These are phyloP conservation scores for Coriolopsis trogii DNA, from an alignment of 1,284 basidiomycete genomes.

Conservation along the genomic window DNA sequence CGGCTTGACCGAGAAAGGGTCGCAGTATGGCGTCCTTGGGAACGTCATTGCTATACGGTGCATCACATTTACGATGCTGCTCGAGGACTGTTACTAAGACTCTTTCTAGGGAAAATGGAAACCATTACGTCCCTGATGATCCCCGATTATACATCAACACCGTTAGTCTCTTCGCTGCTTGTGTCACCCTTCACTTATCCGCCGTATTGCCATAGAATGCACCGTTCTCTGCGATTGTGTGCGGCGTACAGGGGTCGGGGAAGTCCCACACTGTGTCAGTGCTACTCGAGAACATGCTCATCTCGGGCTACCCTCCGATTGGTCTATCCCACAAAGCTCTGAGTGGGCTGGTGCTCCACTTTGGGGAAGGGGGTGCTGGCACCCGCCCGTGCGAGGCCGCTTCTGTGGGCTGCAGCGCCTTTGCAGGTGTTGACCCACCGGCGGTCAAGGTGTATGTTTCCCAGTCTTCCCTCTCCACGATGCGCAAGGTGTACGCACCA, in stretches of 20 bases:
- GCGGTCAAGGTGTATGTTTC: slow-evolving; percentile 64
- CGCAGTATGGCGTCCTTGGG: slow-evolving; percentile 37
- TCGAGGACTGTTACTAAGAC: too few relatives aligned
- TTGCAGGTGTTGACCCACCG: slow-evolving; percentile 45
- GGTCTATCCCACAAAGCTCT: slow-evolving; percentile 57
- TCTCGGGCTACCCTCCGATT: slow-evolving; percentile 48
- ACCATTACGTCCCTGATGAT: slow-evolving; percentile 23
- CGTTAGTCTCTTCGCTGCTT: slow-evolving; percentile 20
- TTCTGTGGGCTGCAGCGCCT: slow-evolving; percentile 50
- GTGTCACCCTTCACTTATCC: background rate
- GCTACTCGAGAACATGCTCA: slow-evolving; percentile 67
- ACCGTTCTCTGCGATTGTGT: slow-evolving; percentile 39
- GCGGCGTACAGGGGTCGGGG: slow-evolving; percentile 54
- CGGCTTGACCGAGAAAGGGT: slow-evolving; percentile 17
- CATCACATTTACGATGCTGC: slow-evolving; percentile 1
- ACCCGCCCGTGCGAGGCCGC: slow-evolving; percentile 67
- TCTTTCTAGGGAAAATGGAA: background rate
- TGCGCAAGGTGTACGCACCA: slow-evolving; percentile 55
- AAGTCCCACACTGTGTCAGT: slow-evolving; percentile 73
- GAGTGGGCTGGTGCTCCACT: slow-evolving; percentile 67
- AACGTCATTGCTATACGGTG: slow-evolving; percentile 31
- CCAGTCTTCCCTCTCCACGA: slow-evolving; percentile 60
- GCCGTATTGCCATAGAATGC: slow-evolving; percentile 33
- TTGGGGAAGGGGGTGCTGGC: slow-evolving; percentile 62
- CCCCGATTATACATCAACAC: slow-evolving; percentile 37